Evolutionary conservation across 2,329 filamentous ascomycete genomes (phyloP), one percentile per base, ranked within the genome.

Genomic region (Botrytis paeoniae): DNA sequence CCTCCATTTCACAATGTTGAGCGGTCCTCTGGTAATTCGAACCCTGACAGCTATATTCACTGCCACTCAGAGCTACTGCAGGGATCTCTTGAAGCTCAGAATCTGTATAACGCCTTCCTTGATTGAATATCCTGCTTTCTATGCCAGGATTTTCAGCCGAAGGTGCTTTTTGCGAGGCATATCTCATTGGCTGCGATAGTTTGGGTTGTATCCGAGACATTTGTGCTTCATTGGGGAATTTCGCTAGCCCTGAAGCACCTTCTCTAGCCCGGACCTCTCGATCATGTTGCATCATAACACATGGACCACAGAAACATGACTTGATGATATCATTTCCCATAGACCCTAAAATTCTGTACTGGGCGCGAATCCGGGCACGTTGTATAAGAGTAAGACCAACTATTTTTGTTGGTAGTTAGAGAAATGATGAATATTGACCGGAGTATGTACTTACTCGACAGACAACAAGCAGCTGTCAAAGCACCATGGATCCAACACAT

Each of bases 281-380:
- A 77, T 86, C 85, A 74, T 83, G 83, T 76, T 85, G 83, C 70
- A 85, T 81, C 1, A 81, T 78, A 16, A 81, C 79, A 73, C 84
- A 85, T 65, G 81, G 81, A 20, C 80, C 81, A 75, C 84, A 85
- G 73, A 82, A 85, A 39, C 80, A 81, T 1, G 80, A 78, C 35
- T 78, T 78, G 0, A 81, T 72, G 25, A 81, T 73, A 75, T 86
- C 84, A 7, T 78, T 75, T 0, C 75, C 75, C 32, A 81, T 65
- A 14, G 77, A 80, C 3, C 84, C 84, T 39, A 80, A 74, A 0
- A 86, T 79, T n/a, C 83, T 83, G 74, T 86, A 86, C 61, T 78
- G 74, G 35, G 81, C 82, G 9, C 85, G 79, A n/a, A 85, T 77
- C 8, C 83, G 78, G 82, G 76, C 73, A 69, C 70, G 70, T 29